phyloP scores from a whole-genome alignment of 495 filamentous ascomycete genomes.

The Jackrogersella multiformis region DNA sequence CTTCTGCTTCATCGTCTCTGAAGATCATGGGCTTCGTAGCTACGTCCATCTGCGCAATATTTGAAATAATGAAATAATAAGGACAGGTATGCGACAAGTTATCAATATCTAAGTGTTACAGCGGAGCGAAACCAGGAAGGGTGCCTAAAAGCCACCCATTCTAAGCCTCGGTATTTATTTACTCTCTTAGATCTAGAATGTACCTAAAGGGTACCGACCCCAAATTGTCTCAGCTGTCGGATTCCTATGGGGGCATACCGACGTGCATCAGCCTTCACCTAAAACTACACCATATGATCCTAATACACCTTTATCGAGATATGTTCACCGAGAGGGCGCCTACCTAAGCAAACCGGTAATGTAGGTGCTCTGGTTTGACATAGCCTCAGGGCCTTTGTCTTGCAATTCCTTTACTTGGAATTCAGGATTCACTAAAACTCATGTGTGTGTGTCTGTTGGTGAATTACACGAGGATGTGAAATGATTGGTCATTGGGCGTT shows the following conservation, averaged over 20 bases:
- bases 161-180: neutral
- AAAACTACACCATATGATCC: neutral
- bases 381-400: neutral
- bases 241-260: neutral
- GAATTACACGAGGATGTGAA: neutral
- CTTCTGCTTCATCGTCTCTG: neutral
- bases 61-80: neutral
- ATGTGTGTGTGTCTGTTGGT: neutral
- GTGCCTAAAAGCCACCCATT: neutral
- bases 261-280: neutral
- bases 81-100: neutral
- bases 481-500: neutral
- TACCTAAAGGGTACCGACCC: neutral
- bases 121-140: neutral
- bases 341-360: too few relatives aligned
- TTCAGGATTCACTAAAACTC: neutral
- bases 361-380: too few relatives aligned
- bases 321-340: neutral
- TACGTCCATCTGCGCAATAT: neutral
- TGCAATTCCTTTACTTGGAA: neutral
- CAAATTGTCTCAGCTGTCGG: neutral
- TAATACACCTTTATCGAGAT: neutral
- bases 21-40: neutral
- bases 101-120: neutral
- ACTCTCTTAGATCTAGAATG: neutral